Evolutionary conservation across 441 rosid species (phyloP).

Genomic region (Brassica balearica): DNA sequence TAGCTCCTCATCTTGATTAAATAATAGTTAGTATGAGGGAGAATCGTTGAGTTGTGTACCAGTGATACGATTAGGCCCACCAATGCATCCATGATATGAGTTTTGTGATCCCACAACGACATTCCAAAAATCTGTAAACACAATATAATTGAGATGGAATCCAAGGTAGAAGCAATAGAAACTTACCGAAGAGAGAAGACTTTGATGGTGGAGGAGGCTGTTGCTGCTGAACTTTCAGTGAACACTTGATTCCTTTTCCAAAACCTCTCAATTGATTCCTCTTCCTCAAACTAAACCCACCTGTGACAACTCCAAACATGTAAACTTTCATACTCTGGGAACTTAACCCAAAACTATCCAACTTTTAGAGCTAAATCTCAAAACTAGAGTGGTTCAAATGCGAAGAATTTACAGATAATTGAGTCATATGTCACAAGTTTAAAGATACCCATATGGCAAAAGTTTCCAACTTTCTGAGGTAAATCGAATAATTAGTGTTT

Average conservation of each 20-base stretch:
- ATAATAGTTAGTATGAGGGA: neutral
- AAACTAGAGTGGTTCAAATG: neutral
- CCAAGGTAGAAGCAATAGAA: neutral
- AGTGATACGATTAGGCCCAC: constrained; percentile 60
- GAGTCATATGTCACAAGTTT: neutral
- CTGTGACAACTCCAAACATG: constrained; percentile 45
- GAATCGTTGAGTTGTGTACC: constrained; percentile 47
- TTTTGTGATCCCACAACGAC: constrained; percentile 68
- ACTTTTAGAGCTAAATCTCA: neutral
- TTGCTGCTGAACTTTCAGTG: constrained; percentile 51
- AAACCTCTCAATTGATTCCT: constrained; percentile 49
- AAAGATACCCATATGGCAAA: constrained; percentile 23
- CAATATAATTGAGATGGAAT: constrained; percentile 13
- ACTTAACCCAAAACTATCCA: neutral
- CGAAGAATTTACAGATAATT: constrained; percentile 7
- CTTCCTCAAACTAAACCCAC: constrained; percentile 60
- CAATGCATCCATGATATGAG: constrained; percentile 71
- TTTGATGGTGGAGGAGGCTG: constrained; percentile 69
- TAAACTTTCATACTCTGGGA: neutral
- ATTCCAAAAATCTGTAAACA: constrained; percentile 63
- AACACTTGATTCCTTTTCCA: constrained; percentile 67
- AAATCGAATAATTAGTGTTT: neutral
- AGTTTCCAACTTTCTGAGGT: neutral
- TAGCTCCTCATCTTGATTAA: neutral
- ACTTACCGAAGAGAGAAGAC: constrained; percentile 69